Evolutionary conservation across 768 basidiomycete species (phyloP), one percentile per base, ranked within the genome.

Genomic region (Auricularia sp.): DNA sequence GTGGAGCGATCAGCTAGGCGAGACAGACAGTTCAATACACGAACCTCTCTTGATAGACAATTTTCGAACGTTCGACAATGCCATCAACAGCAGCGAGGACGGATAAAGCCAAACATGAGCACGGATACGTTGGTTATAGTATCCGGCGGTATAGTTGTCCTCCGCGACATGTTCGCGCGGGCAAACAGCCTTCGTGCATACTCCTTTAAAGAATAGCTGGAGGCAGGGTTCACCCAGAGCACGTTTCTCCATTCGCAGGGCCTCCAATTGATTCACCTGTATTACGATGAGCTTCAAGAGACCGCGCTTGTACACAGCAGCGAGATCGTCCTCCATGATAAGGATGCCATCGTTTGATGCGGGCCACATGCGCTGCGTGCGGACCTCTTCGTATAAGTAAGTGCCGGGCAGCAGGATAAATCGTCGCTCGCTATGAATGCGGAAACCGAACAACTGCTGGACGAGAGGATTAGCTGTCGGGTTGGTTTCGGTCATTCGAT

Each of bases 371-470:
- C 8, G 6, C 24, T 34, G 24, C 8, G 47, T 18, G 47, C 21
- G 18, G 47, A 18, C 18, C 47, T 51, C 21, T 10, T 24, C 29
- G 65, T 71, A 64, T 14, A 77, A 64, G 44, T 75, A 72, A 36
- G 75, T 74, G 1, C 70, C 72, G 18, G 59, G 54, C 10, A 67
- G 71, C 13, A 78, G 45, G 8, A 71, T 29, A 65, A 74, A 75
- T 67, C 68, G 63, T 47, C 76, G 74, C 11, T 75, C 73, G 5
- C 71, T 65, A n/a, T 70, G 64, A 3, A 62, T 62, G 18, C 65
- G 68, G 61, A 80, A 70, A 0, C 73, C 75, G 58, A 82, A 79
- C 4, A 81, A 63, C 62, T 68, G 74, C 64, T 69, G 74, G 24
- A 79, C 67, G 1, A 63, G 66, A 6, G 24, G 63, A 62, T 42